phyloP scores from a whole-genome alignment of 495 filamentous ascomycete genomes.

The Mycothermus thermophilus region DNA sequence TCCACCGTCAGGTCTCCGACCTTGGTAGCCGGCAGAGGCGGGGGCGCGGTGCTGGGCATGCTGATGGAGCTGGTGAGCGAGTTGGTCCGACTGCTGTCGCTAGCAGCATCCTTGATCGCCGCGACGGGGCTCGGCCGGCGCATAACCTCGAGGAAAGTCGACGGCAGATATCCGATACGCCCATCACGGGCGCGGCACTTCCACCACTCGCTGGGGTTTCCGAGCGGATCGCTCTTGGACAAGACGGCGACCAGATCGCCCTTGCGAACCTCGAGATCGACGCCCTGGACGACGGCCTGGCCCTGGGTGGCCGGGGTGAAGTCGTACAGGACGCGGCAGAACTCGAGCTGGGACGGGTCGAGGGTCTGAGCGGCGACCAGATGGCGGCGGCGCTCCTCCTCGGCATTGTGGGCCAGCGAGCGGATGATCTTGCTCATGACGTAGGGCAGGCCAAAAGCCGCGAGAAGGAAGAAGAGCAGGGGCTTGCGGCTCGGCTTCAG shows the following conservation, averaged over 20 bases:
- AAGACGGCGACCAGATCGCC: constrained; percentile 92
- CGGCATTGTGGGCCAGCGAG: constrained; percentile 65
- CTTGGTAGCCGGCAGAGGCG: constrained; percentile 46
- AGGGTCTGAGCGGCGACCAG: constrained; percentile 34
- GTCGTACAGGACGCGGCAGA: constrained; percentile 88
- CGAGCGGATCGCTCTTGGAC: constrained; percentile 81
- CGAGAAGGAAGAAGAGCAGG: constrained; percentile 86
- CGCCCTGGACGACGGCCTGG: constrained; percentile 46
- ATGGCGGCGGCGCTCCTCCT: constrained; percentile 55
- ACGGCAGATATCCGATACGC: constrained; percentile 78
- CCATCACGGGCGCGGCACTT: constrained; percentile 86
- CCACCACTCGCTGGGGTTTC: constrained; percentile 94
- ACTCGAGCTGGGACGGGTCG: constrained; percentile 82
- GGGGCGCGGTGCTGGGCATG: constrained; percentile 23
- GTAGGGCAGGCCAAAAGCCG: constrained; percentile 89
- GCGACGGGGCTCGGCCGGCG: constrained; percentile 39
- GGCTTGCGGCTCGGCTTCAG: constrained; percentile 81
- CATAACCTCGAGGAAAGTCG: constrained; percentile 76
- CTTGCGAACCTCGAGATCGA: constrained; percentile 87
- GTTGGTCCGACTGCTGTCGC: constrained; percentile 36
- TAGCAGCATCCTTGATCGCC: constrained; percentile 43
- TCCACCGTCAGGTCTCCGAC: constrained; percentile 59
- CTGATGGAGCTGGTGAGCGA: constrained; percentile 31
- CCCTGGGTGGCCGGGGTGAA: constrained; percentile 61
- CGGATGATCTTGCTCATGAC: constrained; percentile 90